Conservation (phyloP, 352 stramenopile species). For the Globisporangium okanoganense region DNA sequence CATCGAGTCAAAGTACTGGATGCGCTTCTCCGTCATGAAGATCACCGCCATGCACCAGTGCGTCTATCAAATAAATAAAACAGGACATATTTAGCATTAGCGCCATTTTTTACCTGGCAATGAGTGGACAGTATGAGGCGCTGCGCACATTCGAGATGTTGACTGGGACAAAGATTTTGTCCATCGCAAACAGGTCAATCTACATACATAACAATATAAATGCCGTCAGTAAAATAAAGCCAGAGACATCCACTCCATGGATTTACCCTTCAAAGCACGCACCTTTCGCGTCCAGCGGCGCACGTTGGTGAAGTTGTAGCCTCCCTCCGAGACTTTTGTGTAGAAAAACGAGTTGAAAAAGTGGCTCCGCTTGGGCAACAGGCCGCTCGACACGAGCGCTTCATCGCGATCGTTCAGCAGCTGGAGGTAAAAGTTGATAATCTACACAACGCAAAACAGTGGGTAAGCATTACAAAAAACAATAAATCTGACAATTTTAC, state of each 20-base stretch:
- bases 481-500: not conserved
- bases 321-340: conserved; percentile 72
- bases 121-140: not conserved
- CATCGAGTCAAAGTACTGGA: conserved; percentile 89
- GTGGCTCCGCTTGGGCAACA: conserved; percentile 53
- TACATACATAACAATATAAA: conserved; percentile 11
- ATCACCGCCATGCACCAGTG: conserved; percentile 88
- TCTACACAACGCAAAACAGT: conserved; percentile 17
- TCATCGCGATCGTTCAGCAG: conserved; percentile 71
- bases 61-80: conserved; percentile 32
- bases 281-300: conserved; percentile 84
- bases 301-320: conserved; percentile 85
- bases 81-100: not conserved
- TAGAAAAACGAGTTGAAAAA: conserved; percentile 91
- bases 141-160: conserved; percentile 80
- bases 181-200: conserved; percentile 88
- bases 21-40: conserved; percentile 85
- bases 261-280: not conserved
- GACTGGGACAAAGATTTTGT: conserved; percentile 86
- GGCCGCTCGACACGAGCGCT: conserved; percentile 41
- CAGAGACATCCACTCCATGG: not conserved
- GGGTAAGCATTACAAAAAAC: not conserved
- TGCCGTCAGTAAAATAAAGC: not conserved
- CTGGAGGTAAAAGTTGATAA: conserved; percentile 89
- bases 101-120: not conserved